phyloP scores from a whole-genome alignment of 495 filamentous ascomycete genomes.

The Neurospora sp. region DNA sequence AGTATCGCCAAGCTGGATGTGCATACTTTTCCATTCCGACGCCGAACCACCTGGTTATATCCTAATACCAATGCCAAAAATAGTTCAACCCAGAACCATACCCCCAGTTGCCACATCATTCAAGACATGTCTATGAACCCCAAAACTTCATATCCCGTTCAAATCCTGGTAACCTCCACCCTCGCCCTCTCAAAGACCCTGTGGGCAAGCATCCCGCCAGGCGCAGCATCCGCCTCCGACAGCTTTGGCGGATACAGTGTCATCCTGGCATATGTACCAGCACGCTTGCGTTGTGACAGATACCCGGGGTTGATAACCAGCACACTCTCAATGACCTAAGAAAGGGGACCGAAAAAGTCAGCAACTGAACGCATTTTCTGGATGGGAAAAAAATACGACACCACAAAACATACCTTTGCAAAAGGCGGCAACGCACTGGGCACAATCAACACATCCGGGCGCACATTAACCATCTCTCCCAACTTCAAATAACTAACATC shows the following conservation, averaged over 20 bases:
- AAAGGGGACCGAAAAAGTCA: conserved; percentile 3
- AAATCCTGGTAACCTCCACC: conserved; percentile 77
- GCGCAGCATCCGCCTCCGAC: conserved; percentile 45
- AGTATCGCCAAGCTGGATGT: not conserved
- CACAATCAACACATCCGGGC: conserved; percentile 75
- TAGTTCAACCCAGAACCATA: not conserved
- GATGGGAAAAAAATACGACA: not conserved
- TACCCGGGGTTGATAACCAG: conserved; percentile 80
- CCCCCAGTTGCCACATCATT: not conserved
- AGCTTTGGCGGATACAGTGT: conserved; percentile 54
- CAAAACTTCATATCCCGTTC: not conserved
- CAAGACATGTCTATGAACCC: not conserved
- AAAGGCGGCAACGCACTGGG: conserved; percentile 79
- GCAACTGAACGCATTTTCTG: not conserved
- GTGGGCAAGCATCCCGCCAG: conserved; percentile 52
- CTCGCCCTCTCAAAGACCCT: conserved; percentile 72
- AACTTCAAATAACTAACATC: conserved; percentile 81
- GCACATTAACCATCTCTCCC: conserved; percentile 76
- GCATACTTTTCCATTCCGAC: not conserved
- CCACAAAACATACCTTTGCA: conserved; percentile 56
- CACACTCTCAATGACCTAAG: conserved; percentile 73
- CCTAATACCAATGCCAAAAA: not conserved
- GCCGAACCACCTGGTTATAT: not conserved
- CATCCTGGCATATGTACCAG: conserved; percentile 75
- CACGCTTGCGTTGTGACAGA: conserved; percentile 67